Evolutionary conservation across 1,284 basidiomycete species (phyloP).

Genomic region (Marasmius tenuissimus): DNA sequence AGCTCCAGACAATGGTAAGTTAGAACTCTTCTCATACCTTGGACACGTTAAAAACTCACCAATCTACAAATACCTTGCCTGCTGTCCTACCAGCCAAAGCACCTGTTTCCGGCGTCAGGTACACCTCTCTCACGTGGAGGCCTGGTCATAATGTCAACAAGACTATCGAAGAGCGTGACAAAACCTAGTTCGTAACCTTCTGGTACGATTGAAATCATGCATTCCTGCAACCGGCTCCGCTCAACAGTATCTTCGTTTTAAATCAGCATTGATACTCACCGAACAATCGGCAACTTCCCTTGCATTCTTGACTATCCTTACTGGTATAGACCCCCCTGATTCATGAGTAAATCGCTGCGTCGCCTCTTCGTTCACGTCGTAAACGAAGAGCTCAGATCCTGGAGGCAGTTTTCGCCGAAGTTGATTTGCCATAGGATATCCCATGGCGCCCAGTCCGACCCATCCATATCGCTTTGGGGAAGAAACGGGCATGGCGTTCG

Average conservation of each 20-base stretch:
- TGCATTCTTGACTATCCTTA: conserved; percentile 24
- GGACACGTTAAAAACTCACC: conserved; percentile 20
- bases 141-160: conserved; percentile 20
- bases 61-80: conserved; percentile 40
- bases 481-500: conserved; percentile 10
- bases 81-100: conserved; percentile 31
- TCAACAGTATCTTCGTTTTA: no score
- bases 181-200: conserved; percentile 27
- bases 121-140: conserved; percentile 35
- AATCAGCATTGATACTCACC: conserved; percentile 21
- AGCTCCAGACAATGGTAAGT: conserved; percentile 23
- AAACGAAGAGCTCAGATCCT: conserved; percentile 28
- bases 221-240: conserved; percentile 25
- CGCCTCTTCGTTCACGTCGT: conserved; percentile 29
- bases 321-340: conserved; percentile 15
- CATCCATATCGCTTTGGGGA: conserved; percentile 31
- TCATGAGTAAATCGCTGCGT: conserved; percentile 26
- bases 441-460: conserved; percentile 42
- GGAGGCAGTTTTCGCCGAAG: conserved; percentile 28
- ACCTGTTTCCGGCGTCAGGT: conserved; percentile 29
- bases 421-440: conserved; percentile 39
- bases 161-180: neutral
- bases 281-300: conserved; percentile 34
- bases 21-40: neutral
- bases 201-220: conserved; percentile 38